These are phyloP conservation scores for Globisporangium acanthophoron DNA, from an alignment of 352 stramenopile genomes.

Conservation along the genomic window DNA sequence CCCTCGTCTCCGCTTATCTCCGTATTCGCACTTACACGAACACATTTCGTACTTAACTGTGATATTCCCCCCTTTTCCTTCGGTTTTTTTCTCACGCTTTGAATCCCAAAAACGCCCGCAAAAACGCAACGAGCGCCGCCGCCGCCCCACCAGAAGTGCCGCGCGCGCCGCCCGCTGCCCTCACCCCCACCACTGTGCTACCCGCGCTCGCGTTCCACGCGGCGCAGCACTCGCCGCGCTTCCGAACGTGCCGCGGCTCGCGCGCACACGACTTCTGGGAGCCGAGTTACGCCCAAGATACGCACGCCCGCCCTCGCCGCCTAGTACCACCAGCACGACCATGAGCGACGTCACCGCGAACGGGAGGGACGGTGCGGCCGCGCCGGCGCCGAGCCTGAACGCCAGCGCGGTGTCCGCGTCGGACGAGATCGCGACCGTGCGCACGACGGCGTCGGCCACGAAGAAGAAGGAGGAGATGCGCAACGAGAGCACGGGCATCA, in stretches of 20 bases:
- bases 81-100: background rate
- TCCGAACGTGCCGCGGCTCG: background rate
- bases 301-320: background rate
- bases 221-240: background rate
- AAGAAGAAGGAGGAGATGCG: conserved; percentile 78
- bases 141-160: background rate
- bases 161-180: background rate
- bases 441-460: conserved; percentile 34
- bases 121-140: background rate
- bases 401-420: conserved; percentile 6
- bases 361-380: background rate
- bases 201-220: background rate
- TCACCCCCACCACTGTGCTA: background rate
- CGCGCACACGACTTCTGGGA: background rate
- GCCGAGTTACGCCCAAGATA: background rate
- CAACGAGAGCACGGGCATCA: conserved; percentile 82
- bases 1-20: background rate
- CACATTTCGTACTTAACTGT: background rate
- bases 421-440: conserved; percentile 32
- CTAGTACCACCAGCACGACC: background rate
- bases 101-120: background rate
- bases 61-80: background rate
- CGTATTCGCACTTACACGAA: background rate
- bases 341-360: background rate
- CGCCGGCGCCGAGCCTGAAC: conserved; percentile 8